Percentiles rank a stretch among this genome's conserved stretches.
Evolutionary conservation across 371 early-diverging fungal species (phyloP).

Genomic region (Zychaea mexicana): DNA sequence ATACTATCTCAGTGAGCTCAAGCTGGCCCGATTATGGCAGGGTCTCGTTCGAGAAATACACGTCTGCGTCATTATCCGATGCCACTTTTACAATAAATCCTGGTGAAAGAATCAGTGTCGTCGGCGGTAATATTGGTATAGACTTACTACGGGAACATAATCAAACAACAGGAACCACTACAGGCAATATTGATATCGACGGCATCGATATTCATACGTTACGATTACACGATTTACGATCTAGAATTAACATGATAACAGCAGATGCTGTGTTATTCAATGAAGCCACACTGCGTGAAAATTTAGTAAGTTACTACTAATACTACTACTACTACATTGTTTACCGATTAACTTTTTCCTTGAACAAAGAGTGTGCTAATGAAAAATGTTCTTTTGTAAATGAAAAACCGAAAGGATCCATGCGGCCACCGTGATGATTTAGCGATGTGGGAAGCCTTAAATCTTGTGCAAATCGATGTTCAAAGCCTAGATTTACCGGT

Average conservation of each 20-base stretch:
- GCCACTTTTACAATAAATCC: background rate
- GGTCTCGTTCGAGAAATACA: constrained; percentile 67
- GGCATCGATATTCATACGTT: constrained; percentile 82
- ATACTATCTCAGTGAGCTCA: constrained; percentile 64
- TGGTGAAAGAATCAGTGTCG: background rate
- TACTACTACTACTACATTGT: no score
- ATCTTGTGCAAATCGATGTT: constrained; percentile 73
- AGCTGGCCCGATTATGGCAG: constrained; percentile 64
- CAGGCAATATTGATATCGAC: constrained; percentile 75
- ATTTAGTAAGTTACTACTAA: constrained; percentile 30
- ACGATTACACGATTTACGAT: constrained; percentile 75
- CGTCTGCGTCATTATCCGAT: constrained; percentile 20
- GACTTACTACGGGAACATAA: background rate
- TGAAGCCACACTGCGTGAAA: constrained; percentile 74
- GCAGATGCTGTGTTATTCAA: constrained; percentile 96
- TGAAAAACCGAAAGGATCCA: constrained; percentile 62
- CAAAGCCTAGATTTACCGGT: constrained; percentile 69
- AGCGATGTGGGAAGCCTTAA: constrained; percentile 85
- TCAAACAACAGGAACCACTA: constrained; percentile 52
- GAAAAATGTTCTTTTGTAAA: background rate
- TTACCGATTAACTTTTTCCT: no score
- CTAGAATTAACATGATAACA: constrained; percentile 77
- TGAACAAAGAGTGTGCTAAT: background rate
- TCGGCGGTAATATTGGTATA: background rate
- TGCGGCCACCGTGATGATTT: constrained; percentile 68